Evolutionary conservation across 495 filamentous ascomycete species (phyloP), one percentile per base, ranked within the genome.

Genomic region (Podospora pseudoanserina): DNA sequence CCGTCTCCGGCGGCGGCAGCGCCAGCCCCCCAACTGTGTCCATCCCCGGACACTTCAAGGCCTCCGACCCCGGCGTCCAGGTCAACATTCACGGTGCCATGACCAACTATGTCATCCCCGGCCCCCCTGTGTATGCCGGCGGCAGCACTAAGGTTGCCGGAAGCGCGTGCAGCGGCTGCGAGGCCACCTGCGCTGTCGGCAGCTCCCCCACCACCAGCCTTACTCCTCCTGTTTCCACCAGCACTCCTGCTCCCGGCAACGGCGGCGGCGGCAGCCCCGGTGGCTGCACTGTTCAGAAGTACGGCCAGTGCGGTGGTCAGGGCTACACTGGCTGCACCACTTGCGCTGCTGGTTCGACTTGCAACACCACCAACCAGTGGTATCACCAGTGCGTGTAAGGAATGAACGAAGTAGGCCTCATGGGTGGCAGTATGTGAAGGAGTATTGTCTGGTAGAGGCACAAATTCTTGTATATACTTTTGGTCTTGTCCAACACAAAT

Each of bases 11-110:
- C 13, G 65, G 72, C 20, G 80, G 79, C 30, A 70, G 66, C 44
- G 80, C 79, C 3, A 74, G 60, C 56, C 81, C 81, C 3, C 64
- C 74, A 2, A 79, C 77, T 6, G 80, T 83, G 7, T 67, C 64
- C 61, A 77, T 85, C 63, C 83, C 83, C 11, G 83, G 82, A 15
- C 83, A 82, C 6, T 87, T 86, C 71, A 76, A 76, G 27, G 75
- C 77, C 23, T 74, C 67, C 44, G 84, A 86, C 64, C 80, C 82
- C 0, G 85, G 85, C 13, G 81, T 87, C 30, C 71, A 83, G 16
- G 80, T 87, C 58, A 82, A 86, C 67, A 79, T 86, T 65, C 79
- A 84, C 69, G 69, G 70, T 3, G 64, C 75, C 7, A 27, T 83
- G 65, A 56, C 59, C 26, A 73, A 66, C 2, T 83, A 83, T 28